Evolutionary conservation across 257 asterid genomes (phyloP), one percentile per base, ranked within the genome.

Genomic region (Solanum clarkiae): DNA sequence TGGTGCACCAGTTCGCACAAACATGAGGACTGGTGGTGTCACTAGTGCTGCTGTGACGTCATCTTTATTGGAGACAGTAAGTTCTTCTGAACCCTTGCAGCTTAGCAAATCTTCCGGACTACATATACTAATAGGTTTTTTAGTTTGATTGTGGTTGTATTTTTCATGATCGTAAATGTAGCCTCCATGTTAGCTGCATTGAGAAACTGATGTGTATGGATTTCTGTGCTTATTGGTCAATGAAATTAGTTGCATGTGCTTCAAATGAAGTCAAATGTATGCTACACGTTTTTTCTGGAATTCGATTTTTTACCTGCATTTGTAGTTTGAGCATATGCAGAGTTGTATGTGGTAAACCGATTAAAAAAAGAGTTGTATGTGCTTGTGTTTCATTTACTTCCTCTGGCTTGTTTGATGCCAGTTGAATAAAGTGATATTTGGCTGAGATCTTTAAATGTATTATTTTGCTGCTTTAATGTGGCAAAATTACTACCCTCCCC

Each of bases 1-100:
- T 85, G 98, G 98, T 55, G 99, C 98, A 45, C 97, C 98, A 22
- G 97, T 97, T 40, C 98, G 99, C 29, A 92, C 97, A 86, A 97
- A 97, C 91, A 94, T 97, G 97, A 94, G 99, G 90, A 90, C 93
- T 20, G 95, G 96, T 55, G 88, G 91, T 84, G 89, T 95, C 55
- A 94, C 94, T 54, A 92, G 90, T 86, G 97, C 98, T 87, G 93
- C 92, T 68, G 96, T 95, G 84, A 93, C 98, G 17, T 97, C 99
- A 87, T 92, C 99, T 81, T 91, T 97, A 42, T 92, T 97, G 42
- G 98, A 93, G 84, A 93, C 95, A 63, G 99, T 97, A 92, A 94
- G 97, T 80, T 79, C 62, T 51, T 77, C 45, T 44, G 80, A 71
- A 51, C n/a, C 59, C 82, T 77, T 51, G 49, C 82, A 77, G 45